Evolutionary conservation across 2,329 filamentous ascomycete genomes (phyloP).

Genomic region (Botryosphaeria dothidea): DNA sequence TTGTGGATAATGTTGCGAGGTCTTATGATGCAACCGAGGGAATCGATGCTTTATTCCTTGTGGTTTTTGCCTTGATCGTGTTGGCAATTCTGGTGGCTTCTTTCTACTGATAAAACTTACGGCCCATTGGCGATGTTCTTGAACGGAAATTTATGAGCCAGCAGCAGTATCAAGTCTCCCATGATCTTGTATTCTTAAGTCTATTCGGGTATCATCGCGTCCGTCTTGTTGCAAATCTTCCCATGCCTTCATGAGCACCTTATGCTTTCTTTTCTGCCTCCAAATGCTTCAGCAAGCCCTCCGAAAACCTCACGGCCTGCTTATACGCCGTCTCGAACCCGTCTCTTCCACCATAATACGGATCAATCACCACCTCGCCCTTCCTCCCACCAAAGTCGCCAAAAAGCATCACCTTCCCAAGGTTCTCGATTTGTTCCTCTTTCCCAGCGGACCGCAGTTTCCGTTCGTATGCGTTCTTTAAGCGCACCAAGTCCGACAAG

Average conservation of each 20-base stretch:
- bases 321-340: constrained; percentile 87
- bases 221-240: not conserved
- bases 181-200: not conserved
- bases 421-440: constrained; percentile 32
- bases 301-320: constrained; percentile 75
- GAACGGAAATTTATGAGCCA: too few species aligned
- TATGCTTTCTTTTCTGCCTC: constrained; percentile 28
- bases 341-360: constrained; percentile 84
- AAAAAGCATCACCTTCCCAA: constrained; percentile 72
- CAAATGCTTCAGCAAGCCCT: constrained; percentile 69
- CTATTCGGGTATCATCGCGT: constrained; percentile 17
- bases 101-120: too few species aligned
- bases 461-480: constrained; percentile 56
- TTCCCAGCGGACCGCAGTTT: constrained; percentile 37
- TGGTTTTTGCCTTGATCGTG: too few species aligned
- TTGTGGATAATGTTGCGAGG: too few species aligned
- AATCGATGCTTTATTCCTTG: too few species aligned
- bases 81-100: too few species aligned
- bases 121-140: too few species aligned
- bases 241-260: not conserved
- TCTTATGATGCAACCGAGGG: too few species aligned
- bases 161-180: too few species aligned
- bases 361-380: constrained; percentile 75
- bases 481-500: constrained; percentile 66
- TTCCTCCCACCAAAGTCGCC: constrained; percentile 71